Evolutionary conservation across 2,329 filamentous ascomycete genomes (phyloP).

Genomic region (Calonectria pteridis): DNA sequence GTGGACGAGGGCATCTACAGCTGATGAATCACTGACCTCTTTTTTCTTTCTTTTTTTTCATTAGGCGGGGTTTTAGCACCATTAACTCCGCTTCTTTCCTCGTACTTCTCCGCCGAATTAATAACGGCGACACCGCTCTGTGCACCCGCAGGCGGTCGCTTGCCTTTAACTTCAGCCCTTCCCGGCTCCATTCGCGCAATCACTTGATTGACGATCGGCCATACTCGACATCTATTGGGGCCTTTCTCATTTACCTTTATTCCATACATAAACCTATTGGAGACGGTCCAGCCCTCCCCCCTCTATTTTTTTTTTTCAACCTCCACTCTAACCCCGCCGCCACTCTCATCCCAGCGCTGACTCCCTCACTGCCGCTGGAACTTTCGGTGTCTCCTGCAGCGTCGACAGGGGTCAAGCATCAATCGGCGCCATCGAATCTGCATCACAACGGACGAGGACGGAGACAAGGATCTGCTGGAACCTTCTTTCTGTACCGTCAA

Average conservation of each 20-base stretch:
- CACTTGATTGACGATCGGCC: background rate
- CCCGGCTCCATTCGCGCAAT: background rate
- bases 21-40: background rate
- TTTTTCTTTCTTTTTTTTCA: background rate
- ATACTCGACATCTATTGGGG: background rate
- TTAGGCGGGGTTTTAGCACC: conserved; percentile 9
- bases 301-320: background rate
- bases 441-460: conserved; percentile 12
- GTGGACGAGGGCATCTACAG: background rate
- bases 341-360: background rate
- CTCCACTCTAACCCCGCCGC: background rate
- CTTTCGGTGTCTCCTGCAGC: background rate
- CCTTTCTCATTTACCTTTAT: background rate
- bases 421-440: conserved; percentile 10
- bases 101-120: conserved; percentile 3
- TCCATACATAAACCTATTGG: background rate
- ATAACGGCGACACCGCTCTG: background rate
- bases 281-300: background rate
- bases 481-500: conserved; percentile 14
- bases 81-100: conserved; percentile 18
- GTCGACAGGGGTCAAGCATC: background rate
- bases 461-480: conserved; percentile 21
- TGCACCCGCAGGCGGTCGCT: background rate
- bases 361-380: background rate
- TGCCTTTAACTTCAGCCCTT: conserved; percentile 6